phyloP scores from a whole-genome alignment of 2,329 filamentous ascomycete species.

The Boeremia exigua region DNA sequence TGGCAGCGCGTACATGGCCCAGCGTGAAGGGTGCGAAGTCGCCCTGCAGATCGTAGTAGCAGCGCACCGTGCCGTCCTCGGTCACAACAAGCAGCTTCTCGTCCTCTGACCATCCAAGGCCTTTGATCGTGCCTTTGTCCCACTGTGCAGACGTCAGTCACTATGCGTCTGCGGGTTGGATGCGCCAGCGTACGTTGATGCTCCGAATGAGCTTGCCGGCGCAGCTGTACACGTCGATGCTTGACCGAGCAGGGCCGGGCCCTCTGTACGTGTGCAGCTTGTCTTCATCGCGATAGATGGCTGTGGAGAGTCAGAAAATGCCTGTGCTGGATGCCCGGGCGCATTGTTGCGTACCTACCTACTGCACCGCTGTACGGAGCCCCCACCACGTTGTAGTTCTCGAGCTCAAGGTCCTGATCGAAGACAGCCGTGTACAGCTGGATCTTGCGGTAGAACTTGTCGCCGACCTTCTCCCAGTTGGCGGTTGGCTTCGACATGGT shows the following conservation, averaged over 20 bases:
- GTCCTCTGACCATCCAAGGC: slow-evolving; percentile 94
- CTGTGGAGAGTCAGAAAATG: slow-evolving; percentile 54
- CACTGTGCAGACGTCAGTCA: slow-evolving; percentile 59
- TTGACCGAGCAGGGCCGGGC: slow-evolving; percentile 74
- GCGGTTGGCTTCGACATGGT: slow-evolving; percentile 70
- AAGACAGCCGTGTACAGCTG: slow-evolving; percentile 94
- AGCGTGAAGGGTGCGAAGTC: slow-evolving; percentile 95
- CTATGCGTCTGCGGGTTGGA: not conserved
- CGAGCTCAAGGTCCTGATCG: slow-evolving; percentile 89
- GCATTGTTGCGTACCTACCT: slow-evolving; percentile 62
- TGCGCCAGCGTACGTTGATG: slow-evolving; percentile 58
- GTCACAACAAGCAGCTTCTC: slow-evolving; percentile 90
- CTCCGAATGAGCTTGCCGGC: slow-evolving; percentile 85
- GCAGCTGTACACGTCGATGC: slow-evolving; percentile 93
- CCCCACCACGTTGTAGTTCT: slow-evolving; percentile 90
- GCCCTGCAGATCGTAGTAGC: slow-evolving; percentile 88
- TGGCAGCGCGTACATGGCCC: slow-evolving; percentile 63
- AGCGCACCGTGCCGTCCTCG: slow-evolving; percentile 86
- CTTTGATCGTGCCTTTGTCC: slow-evolving; percentile 87
- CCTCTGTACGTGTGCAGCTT: slow-evolving; percentile 82
- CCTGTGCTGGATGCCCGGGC: not conserved
- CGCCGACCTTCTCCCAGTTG: slow-evolving; percentile 92
- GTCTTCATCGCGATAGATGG: slow-evolving; percentile 84
- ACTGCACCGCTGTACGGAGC: slow-evolving; percentile 93
- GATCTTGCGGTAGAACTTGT: slow-evolving; percentile 93